Evolutionary conservation across 345 rosid species (phyloP), one percentile per base, ranked within the genome.

Genomic region (Linum tenue): DNA sequence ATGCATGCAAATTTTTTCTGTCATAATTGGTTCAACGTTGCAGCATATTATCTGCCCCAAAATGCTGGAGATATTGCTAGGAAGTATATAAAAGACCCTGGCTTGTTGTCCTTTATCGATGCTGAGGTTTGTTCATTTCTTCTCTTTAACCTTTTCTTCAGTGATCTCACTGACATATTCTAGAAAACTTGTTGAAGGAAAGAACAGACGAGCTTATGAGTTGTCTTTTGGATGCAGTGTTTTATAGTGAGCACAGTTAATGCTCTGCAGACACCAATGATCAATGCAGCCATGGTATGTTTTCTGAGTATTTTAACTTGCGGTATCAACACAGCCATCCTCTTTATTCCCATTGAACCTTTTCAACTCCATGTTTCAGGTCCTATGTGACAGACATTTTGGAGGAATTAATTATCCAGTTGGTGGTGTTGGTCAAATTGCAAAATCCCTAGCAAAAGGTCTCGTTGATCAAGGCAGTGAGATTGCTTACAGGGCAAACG

Each of bases 351-450:
- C 22, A 12, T 4, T 10, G 11, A 64, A 53, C 55, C 66, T 56
- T 53, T 56, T 64, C 57, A 55, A 65, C 61, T 38, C 56, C 43
- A 67, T 64, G 71, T 70, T 63, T 70, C 82, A 90, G 97, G 97
- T 92, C 76, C 76, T 92, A 37, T 92, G 99, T 74, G 97, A 92
- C 75, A 83, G 98, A 69, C 98, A 90, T 79, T 92, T 87, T 75
- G 98, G 98, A 62, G 97, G 98, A 55, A 90, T 92, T 70, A 90
- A 90, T 78, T 90, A 92, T 70, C 97, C 92, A 41, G 88, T 88
- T 70, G 97, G 98, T 76, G 97, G 98, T 41, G 89, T 92, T 70
- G 98, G 98, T 75, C 89, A 90, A 71, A 90, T 92, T 66, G 97
- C 97, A 0, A 81, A 71, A 73, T 85, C 96, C 69, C 81, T 92